These are phyloP conservation scores for Pleurotus ostreatus DNA, from an alignment of 768 basidiomycete genomes.

Conservation along the genomic window DNA sequence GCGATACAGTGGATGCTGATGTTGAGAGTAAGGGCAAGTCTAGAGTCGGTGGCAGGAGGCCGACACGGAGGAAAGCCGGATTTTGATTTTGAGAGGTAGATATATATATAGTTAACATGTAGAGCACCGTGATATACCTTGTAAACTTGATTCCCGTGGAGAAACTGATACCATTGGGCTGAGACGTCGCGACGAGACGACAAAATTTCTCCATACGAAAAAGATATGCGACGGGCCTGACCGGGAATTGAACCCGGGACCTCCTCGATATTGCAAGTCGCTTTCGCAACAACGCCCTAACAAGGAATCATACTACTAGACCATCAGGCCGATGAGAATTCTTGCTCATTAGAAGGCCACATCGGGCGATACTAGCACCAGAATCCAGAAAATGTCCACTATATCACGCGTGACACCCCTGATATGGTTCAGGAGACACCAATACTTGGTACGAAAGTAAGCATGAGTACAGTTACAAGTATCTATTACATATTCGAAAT, in stretches of 20 bases:
- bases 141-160: too few relatives aligned
- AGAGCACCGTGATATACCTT: too few relatives aligned
- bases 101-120: too few relatives aligned
- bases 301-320: conserved; percentile 10
- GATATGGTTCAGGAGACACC: too few relatives aligned
- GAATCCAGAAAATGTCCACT: too few relatives aligned
- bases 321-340: conserved; percentile 1
- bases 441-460: background rate
- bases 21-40: background rate
- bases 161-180: background rate
- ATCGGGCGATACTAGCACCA: too few relatives aligned
- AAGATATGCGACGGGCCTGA: background rate
- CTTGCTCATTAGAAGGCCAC: too few relatives aligned
- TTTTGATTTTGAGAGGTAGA: background rate
- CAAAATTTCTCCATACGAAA: background rate
- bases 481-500: background rate
- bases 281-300: background rate
- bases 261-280: conserved; percentile 51
- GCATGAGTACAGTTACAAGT: background rate
- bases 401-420: too few relatives aligned
- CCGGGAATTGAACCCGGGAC: conserved; percentile 89
- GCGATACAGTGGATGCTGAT: background rate
- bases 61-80: background rate
- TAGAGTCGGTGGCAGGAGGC: background rate
- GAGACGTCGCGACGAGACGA: background rate